phyloP scores from a whole-genome alignment of 441 rosid species.

The Sinapis alba region DNA sequence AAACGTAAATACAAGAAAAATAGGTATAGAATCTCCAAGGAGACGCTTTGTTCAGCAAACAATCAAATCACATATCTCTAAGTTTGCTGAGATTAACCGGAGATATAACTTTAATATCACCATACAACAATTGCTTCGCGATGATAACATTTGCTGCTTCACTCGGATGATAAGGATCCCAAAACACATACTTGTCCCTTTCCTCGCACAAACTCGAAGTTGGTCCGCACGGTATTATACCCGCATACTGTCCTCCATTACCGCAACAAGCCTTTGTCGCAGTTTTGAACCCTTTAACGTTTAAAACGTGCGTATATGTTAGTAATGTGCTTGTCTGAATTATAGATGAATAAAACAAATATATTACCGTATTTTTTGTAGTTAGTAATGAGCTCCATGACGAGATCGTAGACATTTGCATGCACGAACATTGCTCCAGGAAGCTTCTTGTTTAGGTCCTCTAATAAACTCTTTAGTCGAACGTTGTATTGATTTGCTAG shows the following conservation, averaged over 20 bases:
- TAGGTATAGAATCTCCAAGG: not conserved
- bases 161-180: constrained; percentile 98
- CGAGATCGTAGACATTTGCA: constrained; percentile 73
- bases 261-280: constrained; percentile 88
- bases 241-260: constrained; percentile 87
- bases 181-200: constrained; percentile 76
- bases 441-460: constrained; percentile 60
- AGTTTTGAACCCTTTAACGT: constrained; percentile 59
- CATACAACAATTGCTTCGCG: constrained; percentile 72
- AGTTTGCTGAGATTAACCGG: constrained; percentile 83
- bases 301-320: not conserved
- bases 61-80: constrained; percentile 48
- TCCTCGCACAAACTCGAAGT: constrained; percentile 69
- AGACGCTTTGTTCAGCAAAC: constrained; percentile 23
- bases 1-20: constrained; percentile 17
- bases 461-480: constrained; percentile 54
- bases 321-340: not conserved
- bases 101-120: constrained; percentile 55
- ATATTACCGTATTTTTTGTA: constrained; percentile 62
- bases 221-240: constrained; percentile 92
- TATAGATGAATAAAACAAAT: not conserved
- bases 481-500: constrained; percentile 70
- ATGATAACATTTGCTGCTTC: constrained; percentile 84
- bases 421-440: constrained; percentile 66
- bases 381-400: constrained; percentile 82